Conservation (phyloP, 176 grass and related monocot species). For the Carex kokanica region DNA sequence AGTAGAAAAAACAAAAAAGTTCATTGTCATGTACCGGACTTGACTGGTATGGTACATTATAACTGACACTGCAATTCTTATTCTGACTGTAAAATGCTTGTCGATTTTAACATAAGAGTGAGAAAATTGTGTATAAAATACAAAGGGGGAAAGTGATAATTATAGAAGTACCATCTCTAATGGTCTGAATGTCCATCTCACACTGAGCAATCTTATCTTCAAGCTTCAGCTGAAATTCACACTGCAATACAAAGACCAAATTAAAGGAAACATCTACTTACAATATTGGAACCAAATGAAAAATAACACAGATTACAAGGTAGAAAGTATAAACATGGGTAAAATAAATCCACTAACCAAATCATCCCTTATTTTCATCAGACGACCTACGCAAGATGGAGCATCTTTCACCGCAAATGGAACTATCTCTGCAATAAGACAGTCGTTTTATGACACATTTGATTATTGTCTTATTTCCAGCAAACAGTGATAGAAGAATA, state of each 20-base stretch:
- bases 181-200: constrained; percentile 17
- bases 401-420: not conserved
- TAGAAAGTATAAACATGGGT: not conserved
- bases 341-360: constrained; percentile 14
- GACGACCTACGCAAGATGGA: not conserved
- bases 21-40: not conserved
- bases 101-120: not conserved
- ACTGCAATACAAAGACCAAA: not conserved
- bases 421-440: constrained; percentile 20
- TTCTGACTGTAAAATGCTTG: not conserved
- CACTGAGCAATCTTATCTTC: constrained; percentile 23
- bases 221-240: not conserved
- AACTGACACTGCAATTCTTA: not conserved
- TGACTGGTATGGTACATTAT: not conserved
- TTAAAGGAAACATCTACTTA: not conserved
- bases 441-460: not conserved
- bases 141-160: not conserved
- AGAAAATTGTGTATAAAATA: not conserved
- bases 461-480: not conserved
- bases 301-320: too few species aligned
- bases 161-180: constrained; percentile 2
- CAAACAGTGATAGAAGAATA: not conserved
- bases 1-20: not conserved
- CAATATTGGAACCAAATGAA: not conserved
- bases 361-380: not conserved